Percentiles rank a stretch among this genome's conserved stretches.
These are phyloP conservation scores for Paraphaeosphaeria sporulosa DNA, from an alignment of 2,329 filamentous ascomycete species.

Conservation along the genomic window DNA sequence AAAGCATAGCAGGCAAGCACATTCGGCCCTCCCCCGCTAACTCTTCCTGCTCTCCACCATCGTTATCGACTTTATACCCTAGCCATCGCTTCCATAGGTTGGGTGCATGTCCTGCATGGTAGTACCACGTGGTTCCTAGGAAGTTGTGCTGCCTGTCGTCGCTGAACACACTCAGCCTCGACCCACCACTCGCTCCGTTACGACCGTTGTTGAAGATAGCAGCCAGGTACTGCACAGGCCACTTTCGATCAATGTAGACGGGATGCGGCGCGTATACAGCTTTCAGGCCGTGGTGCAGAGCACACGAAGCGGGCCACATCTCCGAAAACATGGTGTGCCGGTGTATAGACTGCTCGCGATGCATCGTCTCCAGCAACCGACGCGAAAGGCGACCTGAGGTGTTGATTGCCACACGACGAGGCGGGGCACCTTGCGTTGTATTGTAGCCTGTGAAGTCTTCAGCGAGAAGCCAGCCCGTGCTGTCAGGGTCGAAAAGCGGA, in stretches of 20 bases:
- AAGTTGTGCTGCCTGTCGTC: slow-evolving; percentile 64
- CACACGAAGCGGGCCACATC: slow-evolving; percentile 77
- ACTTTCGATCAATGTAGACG: slow-evolving; percentile 64
- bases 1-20: slow-evolving; percentile 57
- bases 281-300: slow-evolving; percentile 79
- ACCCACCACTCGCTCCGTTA: slow-evolving; percentile 59
- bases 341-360: slow-evolving; percentile 73
- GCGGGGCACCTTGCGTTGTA: slow-evolving; percentile 61
- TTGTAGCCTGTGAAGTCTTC: slow-evolving; percentile 76
- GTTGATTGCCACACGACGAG: slow-evolving; percentile 74
- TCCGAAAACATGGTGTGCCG: slow-evolving; percentile 79
- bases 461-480: slow-evolving; percentile 76
- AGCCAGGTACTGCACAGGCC: slow-evolving; percentile 62
- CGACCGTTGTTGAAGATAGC: slow-evolving; percentile 64
- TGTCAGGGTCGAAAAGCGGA: slow-evolving; percentile 75
- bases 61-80: slow-evolving; percentile 60
- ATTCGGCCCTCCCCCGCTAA: slow-evolving; percentile 56
- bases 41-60: slow-evolving; percentile 56
- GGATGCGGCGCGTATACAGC: slow-evolving; percentile 71
- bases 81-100: slow-evolving; percentile 66
- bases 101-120: slow-evolving; percentile 59
- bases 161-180: slow-evolving; percentile 56
- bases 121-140: slow-evolving; percentile 62
- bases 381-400: slow-evolving; percentile 74
- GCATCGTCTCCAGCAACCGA: slow-evolving; percentile 74